Evolutionary conservation across 768 basidiomycete genomes (phyloP), one percentile per base, ranked within the genome.

Genomic region (Boletus rubescentipes): DNA sequence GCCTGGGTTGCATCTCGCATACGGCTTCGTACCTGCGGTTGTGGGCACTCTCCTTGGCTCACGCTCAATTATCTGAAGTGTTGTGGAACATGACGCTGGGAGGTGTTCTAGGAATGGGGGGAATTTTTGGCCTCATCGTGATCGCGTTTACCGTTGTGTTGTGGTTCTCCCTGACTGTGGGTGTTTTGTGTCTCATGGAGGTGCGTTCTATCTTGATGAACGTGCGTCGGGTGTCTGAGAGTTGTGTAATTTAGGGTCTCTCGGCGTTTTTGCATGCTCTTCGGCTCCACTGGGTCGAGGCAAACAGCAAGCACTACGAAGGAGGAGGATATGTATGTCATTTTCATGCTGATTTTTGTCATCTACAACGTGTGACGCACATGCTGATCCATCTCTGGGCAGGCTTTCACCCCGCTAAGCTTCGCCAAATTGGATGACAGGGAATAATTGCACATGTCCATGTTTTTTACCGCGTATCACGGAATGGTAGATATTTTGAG

Each of bases 1-100:
- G 97, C 69, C 84, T 99, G 32, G 97, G 96, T 8, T 98, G 96
- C 72, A 98, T 98, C 65, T 98, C 96, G 59, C 96, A 98, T 72
- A 98, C 96, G 1, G 92, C 92, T 12, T 93, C 90, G 15, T 92
- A 91, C 72, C 82, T 93, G 44, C 89, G 96, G 68, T 79, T 99
- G 36, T 98, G 96, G 96, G 97, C 97, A 18, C 82, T 99, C 8
- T 99, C 97, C 23, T 82, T 99, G 47, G 97, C 97, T 11, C 97
- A 99, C 74, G 93, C 97, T 18, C 97, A 98, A 73, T 78, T 99
- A 16, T 96, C 93, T 36, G 94, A 94, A 71, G 93, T 96, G 49
- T 75, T 96, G 53, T 96, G 93, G 91, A 67, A 69, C 48, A 96
- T 96, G 94, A 93, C 91, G 1, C 61, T 99, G 42, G 88, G 72